These are phyloP conservation scores for Fusarium clavum DNA, from an alignment of 2,329 filamentous ascomycete species.

Conservation along the genomic window DNA sequence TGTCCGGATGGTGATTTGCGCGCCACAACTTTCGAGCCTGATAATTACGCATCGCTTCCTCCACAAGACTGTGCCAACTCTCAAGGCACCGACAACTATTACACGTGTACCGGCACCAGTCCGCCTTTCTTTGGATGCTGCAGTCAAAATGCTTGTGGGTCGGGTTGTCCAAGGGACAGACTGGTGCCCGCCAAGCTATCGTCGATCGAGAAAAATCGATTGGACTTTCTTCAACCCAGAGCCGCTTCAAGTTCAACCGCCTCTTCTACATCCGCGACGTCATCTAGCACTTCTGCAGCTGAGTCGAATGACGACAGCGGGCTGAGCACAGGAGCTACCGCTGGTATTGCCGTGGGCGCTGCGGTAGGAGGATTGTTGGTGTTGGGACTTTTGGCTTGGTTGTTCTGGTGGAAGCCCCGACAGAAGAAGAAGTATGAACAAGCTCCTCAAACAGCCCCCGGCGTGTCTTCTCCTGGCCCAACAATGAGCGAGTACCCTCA, in stretches of 20 bases:
- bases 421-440: slow-evolving; percentile 32
- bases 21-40: slow-evolving; percentile 48
- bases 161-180: slow-evolving; percentile 24
- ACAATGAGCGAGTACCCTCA: slow-evolving; percentile 19
- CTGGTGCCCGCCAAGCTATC: slow-evolving; percentile 34
- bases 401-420: slow-evolving; percentile 41
- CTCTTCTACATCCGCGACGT: slow-evolving; percentile 11
- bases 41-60: slow-evolving; percentile 48
- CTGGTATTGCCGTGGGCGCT: slow-evolving; percentile 40
- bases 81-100: slow-evolving; percentile 47
- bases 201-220: slow-evolving; percentile 17
- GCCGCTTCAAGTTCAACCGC: neutral
- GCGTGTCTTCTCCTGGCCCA: slow-evolving; percentile 16
- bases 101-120: slow-evolving; percentile 48
- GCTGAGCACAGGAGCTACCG: slow-evolving; percentile 37
- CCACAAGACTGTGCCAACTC: slow-evolving; percentile 50
- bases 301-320: slow-evolving; percentile 8
- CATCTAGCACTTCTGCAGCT: slow-evolving; percentile 12
- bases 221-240: slow-evolving; percentile 32
- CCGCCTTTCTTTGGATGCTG: slow-evolving; percentile 58
- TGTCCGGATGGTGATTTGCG: slow-evolving; percentile 50
- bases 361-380: slow-evolving; percentile 25
- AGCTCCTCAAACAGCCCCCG: neutral
- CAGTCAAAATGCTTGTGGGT: slow-evolving; percentile 38
- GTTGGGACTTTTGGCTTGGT: slow-evolving; percentile 33